These are phyloP conservation scores for Carex myosuroides DNA, from an alignment of 176 grass and related monocot genomes.

Conservation along the genomic window DNA sequence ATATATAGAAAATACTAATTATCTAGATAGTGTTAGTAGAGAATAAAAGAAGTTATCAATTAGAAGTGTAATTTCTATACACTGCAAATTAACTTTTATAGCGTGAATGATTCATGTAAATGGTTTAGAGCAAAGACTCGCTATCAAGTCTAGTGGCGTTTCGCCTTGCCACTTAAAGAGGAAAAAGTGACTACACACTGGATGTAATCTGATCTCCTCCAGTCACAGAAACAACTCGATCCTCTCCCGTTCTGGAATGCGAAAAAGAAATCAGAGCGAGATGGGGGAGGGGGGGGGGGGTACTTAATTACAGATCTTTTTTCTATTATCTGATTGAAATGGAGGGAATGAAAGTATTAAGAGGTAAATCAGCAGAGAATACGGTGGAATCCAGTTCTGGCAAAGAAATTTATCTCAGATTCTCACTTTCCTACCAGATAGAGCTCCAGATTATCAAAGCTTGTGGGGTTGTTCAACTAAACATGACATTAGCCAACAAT, in stretches of 20 bases:
- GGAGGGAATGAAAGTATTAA: background rate
- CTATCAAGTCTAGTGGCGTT: no score
- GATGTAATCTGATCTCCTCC: background rate
- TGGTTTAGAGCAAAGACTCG: background rate
- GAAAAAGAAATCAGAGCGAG: background rate
- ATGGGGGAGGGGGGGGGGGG: no score
- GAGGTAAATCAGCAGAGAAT: background rate
- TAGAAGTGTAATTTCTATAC: slow-evolving; percentile 26
- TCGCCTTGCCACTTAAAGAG: no score
- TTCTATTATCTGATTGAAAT: background rate
- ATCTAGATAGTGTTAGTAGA: background rate
- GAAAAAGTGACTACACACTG: background rate
- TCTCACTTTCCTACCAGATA: background rate
- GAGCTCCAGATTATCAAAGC: background rate
- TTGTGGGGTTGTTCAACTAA: slow-evolving; percentile 8
- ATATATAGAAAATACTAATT: background rate
- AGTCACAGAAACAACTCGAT: background rate
- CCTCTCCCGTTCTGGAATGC: background rate
- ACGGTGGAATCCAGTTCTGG: background rate
- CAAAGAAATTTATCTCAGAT: background rate
- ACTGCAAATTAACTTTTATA: slow-evolving; percentile 8
- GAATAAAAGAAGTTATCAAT: slow-evolving; percentile 26
- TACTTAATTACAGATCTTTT: background rate
- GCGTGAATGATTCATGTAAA: slow-evolving; percentile 8
- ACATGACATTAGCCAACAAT: background rate